These are phyloP conservation scores for Breviolum minutum DNA, from an alignment of 73 alveolate genomes.

Conservation along the genomic window DNA sequence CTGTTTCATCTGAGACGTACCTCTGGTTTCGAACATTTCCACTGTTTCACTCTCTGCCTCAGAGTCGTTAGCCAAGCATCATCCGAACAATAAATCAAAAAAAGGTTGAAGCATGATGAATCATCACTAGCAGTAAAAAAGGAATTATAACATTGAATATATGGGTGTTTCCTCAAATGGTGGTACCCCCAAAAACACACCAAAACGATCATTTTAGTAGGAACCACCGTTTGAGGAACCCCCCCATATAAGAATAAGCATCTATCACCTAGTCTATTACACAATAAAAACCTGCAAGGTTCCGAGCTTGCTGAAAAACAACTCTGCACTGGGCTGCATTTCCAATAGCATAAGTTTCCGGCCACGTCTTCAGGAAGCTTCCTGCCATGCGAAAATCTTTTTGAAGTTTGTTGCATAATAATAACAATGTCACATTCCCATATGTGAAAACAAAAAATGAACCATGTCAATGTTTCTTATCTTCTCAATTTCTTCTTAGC, in stretches of 20 bases:
- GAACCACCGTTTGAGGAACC: not conserved
- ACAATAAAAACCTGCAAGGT: not conserved
- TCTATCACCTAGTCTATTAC: not conserved
- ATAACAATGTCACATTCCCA: too few species aligned
- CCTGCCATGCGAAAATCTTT: not conserved
- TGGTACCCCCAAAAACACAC: too few species aligned
- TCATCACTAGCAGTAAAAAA: too few species aligned
- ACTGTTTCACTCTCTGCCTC: constrained; percentile 42
- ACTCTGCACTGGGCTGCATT: not conserved
- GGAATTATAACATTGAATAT: too few species aligned
- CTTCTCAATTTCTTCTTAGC: too few species aligned
- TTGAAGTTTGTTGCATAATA: too few species aligned
- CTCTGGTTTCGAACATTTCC: constrained; percentile 7
- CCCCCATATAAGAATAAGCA: not conserved
- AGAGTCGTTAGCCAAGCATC: not conserved
- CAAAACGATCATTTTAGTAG: too few species aligned
- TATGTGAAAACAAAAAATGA: too few species aligned
- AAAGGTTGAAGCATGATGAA: not conserved
- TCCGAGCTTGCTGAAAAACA: not conserved
- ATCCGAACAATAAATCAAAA: not conserved
- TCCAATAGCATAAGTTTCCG: not conserved
- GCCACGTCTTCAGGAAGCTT: constrained; percentile 50
- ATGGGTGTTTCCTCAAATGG: too few species aligned
- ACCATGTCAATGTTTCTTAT: too few species aligned
- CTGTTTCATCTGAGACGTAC: not conserved